These are phyloP conservation scores for Cymodocea nodosa DNA, from an alignment of 116 monocot genomes.

Conservation along the genomic window DNA sequence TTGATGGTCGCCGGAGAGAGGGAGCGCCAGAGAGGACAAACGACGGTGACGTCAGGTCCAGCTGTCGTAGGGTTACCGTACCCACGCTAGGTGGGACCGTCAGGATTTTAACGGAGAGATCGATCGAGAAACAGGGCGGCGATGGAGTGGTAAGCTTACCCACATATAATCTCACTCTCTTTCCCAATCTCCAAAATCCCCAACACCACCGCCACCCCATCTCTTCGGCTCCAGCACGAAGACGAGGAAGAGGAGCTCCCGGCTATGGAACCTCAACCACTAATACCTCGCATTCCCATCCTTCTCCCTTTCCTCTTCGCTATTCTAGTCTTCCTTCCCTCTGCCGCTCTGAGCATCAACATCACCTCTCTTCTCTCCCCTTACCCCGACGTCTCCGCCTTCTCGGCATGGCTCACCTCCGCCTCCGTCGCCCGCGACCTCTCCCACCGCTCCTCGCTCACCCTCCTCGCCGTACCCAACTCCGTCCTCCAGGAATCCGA, in stretches of 20 bases:
- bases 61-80: background rate
- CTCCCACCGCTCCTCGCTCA: constrained; percentile 50
- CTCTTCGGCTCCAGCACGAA: constrained; percentile 2
- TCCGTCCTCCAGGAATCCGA: constrained; percentile 16
- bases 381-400: constrained; percentile 51
- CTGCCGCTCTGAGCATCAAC: constrained; percentile 25
- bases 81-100: background rate
- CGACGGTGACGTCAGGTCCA: background rate
- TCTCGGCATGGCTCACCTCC: constrained; percentile 41
- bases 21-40: background rate
- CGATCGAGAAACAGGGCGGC: background rate
- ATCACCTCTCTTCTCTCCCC: constrained; percentile 43
- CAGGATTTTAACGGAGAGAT: too few relatives aligned
- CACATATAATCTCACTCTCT: background rate
- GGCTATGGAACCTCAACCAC: constrained; percentile 1
- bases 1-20: too few relatives aligned
- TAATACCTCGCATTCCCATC: constrained; percentile 7
- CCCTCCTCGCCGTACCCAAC: constrained; percentile 73
- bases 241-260: constrained; percentile 4
- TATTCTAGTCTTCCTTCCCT: constrained; percentile 7
- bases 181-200: background rate
- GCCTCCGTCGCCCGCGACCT: constrained; percentile 48
- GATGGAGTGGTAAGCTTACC: background rate
- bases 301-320: constrained; percentile 4
- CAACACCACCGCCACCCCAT: background rate